Percentiles rank a stretch among this genome's conserved stretches.
Evolutionary conservation across 2,329 filamentous ascomycete species (phyloP).

Genomic region (Diaporthe destruens): DNA sequence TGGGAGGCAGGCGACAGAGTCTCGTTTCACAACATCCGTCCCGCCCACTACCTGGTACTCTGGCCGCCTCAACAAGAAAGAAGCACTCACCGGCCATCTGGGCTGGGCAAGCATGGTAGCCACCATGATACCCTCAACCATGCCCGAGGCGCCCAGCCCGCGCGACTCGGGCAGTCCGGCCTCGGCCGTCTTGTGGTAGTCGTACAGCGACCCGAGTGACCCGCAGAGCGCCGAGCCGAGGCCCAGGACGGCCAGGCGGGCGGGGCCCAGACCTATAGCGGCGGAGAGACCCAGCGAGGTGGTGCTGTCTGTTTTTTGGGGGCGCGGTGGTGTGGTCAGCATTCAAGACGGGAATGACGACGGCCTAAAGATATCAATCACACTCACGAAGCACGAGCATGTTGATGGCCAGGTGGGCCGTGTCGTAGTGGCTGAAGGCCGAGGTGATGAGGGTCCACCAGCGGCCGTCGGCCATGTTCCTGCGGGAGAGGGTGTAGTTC

Average conservation of each 20-base stretch:
- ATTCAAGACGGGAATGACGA: too few species aligned
- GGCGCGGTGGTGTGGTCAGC: background rate
- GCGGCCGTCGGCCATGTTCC: conserved; percentile 44
- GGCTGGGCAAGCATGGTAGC: conserved; percentile 43
- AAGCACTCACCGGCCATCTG: conserved; percentile 9
- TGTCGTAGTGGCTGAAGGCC: conserved; percentile 44
- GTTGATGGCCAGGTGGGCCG: conserved; percentile 44
- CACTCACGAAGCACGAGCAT: conserved; percentile 43
- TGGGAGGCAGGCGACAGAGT: too few species aligned
- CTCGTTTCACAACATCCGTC: background rate
- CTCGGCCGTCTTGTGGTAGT: conserved; percentile 36
- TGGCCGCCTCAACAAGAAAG: background rate
- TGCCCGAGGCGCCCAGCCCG: conserved; percentile 45
- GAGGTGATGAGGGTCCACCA: conserved; percentile 45
- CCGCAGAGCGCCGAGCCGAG: conserved; percentile 44
- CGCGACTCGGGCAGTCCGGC: conserved; percentile 28
- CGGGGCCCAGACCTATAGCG: conserved; percentile 40
- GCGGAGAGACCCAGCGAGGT: conserved; percentile 35
- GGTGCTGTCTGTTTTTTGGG: conserved; percentile 29
- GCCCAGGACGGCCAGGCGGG: conserved; percentile 39
- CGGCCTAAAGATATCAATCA: too few species aligned
- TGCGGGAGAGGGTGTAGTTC: conserved; percentile 43
- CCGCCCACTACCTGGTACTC: background rate
- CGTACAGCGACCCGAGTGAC: conserved; percentile 40
- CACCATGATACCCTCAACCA: conserved; percentile 45